Evolutionary conservation across 176 grass and related monocot species (phyloP).

Genomic region (Chrysopogon serrulatus): DNA sequence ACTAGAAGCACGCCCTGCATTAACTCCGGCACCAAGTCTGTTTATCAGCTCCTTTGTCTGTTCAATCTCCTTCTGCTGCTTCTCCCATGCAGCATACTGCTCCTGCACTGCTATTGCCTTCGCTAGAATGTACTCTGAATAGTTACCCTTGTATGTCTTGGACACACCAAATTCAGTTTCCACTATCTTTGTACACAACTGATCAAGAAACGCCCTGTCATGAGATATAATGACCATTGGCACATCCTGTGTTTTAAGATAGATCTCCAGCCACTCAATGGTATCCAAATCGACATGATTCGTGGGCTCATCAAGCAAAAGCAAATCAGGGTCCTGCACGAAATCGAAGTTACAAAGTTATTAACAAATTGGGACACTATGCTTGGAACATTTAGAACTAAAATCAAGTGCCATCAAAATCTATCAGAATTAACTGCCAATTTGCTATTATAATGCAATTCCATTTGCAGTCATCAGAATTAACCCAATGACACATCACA

Average conservation of each 20-base stretch:
- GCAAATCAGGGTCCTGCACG: slow-evolving; percentile 82
- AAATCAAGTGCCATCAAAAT: neutral
- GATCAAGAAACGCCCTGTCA: slow-evolving; percentile 95
- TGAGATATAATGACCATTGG: slow-evolving; percentile 99
- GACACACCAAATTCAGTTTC: slow-evolving; percentile 97
- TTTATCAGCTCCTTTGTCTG: slow-evolving; percentile 92
- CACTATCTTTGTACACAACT: slow-evolving; percentile 85
- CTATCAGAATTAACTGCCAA: neutral
- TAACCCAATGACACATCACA: too few relatives aligned
- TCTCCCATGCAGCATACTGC: slow-evolving; percentile 84
- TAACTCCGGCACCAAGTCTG: slow-evolving; percentile 90
- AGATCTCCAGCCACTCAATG: slow-evolving; percentile 91
- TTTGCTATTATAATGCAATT: neutral
- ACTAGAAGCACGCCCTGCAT: slow-evolving; percentile 87
- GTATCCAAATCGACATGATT: slow-evolving; percentile 97
- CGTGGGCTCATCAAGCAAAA: slow-evolving; percentile 91
- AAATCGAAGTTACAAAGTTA: neutral
- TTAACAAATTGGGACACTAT: neutral
- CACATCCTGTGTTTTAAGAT: slow-evolving; percentile 80
- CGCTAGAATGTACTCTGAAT: slow-evolving; percentile 76
- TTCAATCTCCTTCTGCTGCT: slow-evolving; percentile 97
- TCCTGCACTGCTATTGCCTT: slow-evolving; percentile 74
- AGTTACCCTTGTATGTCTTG: slow-evolving; percentile 86
- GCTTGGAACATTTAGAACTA: neutral
- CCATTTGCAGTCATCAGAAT: too few relatives aligned